A percentile compares a stretch with the other conserved stretches of the same genome.
phyloP scores from a whole-genome alignment of 2,329 filamentous ascomycete genomes.

The Aspergillus alliaceus region DNA sequence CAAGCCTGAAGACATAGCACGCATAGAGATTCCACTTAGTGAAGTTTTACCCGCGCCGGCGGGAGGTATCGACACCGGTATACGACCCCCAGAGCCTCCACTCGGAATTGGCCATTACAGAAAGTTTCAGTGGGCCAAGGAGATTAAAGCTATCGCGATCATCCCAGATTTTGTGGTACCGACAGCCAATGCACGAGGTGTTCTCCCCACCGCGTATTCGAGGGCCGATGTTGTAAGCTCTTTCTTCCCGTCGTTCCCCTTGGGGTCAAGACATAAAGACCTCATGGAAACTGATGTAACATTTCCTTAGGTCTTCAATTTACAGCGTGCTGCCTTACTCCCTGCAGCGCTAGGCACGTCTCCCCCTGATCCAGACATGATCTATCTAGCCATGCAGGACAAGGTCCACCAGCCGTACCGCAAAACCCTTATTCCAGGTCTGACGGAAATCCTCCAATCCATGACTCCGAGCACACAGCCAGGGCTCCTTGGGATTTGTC shows the following conservation, averaged over 20 bases:
- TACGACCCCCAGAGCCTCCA: constrained; percentile 84
- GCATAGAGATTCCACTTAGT: constrained; percentile 89
- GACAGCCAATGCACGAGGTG: constrained; percentile 86
- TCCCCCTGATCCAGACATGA: constrained; percentile 87
- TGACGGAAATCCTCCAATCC: constrained; percentile 85
- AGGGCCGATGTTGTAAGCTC: constrained; percentile 75
- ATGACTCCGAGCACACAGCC: constrained; percentile 86
- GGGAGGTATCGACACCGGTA: constrained; percentile 86
- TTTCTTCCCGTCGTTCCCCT: background rate
- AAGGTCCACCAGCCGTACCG: constrained; percentile 97
- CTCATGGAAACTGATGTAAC: background rate
- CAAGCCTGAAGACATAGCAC: constrained; percentile 80
- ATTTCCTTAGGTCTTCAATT: constrained; percentile 67
- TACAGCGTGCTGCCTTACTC: constrained; percentile 88
- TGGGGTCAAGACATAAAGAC: background rate
- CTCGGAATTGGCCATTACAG: constrained; percentile 92
- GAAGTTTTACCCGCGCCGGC: constrained; percentile 90
- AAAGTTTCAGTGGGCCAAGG: constrained; percentile 88
- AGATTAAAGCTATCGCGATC: constrained; percentile 96
- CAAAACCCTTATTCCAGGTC: constrained; percentile 83
- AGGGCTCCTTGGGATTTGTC: constrained; percentile 87
- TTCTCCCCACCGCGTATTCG: constrained; percentile 77
- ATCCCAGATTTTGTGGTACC: constrained; percentile 94
- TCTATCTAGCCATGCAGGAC: constrained; percentile 98
- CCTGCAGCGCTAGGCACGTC: constrained; percentile 86